These are phyloP conservation scores for Dunaliella primolecta DNA, from an alignment of 139 green algal genomes.

Conservation along the genomic window DNA sequence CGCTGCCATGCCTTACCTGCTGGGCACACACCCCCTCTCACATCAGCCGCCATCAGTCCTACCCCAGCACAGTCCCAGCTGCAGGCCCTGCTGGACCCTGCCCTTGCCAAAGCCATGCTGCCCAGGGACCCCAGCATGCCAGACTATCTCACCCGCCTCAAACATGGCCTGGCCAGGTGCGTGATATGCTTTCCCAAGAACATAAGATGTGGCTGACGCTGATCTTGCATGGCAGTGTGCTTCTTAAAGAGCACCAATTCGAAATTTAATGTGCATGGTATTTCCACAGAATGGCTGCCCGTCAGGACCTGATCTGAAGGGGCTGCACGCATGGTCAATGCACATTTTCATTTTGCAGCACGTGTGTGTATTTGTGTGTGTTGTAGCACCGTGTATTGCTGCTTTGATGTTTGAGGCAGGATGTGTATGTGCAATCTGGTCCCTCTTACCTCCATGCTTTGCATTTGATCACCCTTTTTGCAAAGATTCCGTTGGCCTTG, in stretches of 20 bases:
- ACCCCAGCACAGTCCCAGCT: not conserved
- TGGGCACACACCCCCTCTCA: too few species aligned
- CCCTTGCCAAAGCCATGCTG: not conserved
- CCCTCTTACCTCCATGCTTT: too few species aligned
- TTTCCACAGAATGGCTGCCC: not conserved
- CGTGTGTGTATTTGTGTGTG: not conserved
- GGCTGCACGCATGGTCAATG: not conserved
- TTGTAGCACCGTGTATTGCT: not conserved
- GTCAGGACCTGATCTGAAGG: not conserved
- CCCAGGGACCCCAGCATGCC: not conserved
- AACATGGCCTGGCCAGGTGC: not conserved
- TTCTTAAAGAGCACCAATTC: not conserved
- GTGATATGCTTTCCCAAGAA: too few species aligned
- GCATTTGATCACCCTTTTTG: not conserved
- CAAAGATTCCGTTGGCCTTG: not conserved
- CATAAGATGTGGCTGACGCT: too few species aligned
- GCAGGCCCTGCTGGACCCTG: not conserved
- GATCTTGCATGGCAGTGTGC: not conserved
- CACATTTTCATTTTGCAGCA: not conserved
- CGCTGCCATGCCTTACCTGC: too few species aligned
- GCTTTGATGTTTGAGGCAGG: not conserved
- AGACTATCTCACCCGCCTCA: not conserved
- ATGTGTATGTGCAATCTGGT: too few species aligned
- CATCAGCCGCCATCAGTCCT: not conserved
- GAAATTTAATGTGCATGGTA: not conserved